Evolutionary conservation across 2,329 filamentous ascomycete species (phyloP), one percentile per base, ranked within the genome.

Genomic region (Colletotrichum tanaceti): DNA sequence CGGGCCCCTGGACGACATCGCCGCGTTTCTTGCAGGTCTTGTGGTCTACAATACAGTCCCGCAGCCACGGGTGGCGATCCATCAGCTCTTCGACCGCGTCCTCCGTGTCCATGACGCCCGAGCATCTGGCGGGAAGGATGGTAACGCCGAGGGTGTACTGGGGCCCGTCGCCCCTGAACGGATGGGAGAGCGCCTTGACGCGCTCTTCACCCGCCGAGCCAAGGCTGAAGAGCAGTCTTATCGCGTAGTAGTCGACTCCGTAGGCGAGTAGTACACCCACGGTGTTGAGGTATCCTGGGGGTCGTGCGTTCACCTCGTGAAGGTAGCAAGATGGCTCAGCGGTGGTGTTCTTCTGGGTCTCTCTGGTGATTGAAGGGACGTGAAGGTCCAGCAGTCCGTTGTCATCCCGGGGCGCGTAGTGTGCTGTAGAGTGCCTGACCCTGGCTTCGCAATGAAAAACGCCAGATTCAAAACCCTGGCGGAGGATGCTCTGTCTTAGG

Each of bases 361-460:
- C 35, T 10, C 22, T 2, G 3, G 22, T n/a, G 3, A 22, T 3
- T 18, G 16, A 9, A 22, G 46, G 22, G 20, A 58, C 28, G 22
- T 65, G 63, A 10, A 73, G 60, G 43, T 74, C 73, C 22, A 74
- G 10, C 13, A 74, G 63, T 11, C 72, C 70, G 20, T 72, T 65
- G 35, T 72, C 59, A 10, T 65, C 52, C 18, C 62, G 52, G 38
- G 68, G 16, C 20, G 41, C 24, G 70, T 76, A 78, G 5, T 44
- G 38, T 5, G 67, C 65, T 2, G 41, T 53, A 11, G 76, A 78
- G 44, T 73, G 68, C 3, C 72, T 66, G 11, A 77, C 72, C 10
- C 76, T 72, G 5, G 73, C 76, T 57, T 77, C 75, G 60, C 74
- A 75, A 70, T 77, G 75, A 58, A 76, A 76, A 4, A 77, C 69